Evolutionary conservation across 176 grass and related monocot species (phyloP), one percentile per base, ranked within the genome.

Genomic region (Oryza nivara): DNA sequence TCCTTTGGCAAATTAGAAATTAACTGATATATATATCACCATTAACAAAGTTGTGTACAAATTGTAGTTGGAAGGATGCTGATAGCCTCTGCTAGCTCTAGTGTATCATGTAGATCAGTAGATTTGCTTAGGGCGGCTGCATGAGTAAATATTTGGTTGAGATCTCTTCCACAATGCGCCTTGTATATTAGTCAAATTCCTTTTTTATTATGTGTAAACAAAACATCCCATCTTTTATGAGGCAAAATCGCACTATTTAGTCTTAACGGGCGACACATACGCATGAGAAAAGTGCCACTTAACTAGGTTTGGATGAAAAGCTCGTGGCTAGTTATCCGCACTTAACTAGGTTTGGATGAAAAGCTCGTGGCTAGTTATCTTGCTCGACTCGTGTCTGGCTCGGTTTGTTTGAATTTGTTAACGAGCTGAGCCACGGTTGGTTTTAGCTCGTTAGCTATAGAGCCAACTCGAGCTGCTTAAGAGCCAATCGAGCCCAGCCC

Each of bases 41-140:
- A 23, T 73, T 80, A n/a, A 70, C 11, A 41, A 49, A 72, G 19
- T 22, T 49, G 25, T 85, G 40, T 86, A 72, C 41, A 79, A 65
- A 70, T 70, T 38, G 19, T 83, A 79, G 67, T 48, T 73, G 16
- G 45, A 44, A 77, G 6, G 38, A 51, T 63, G 28, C 45, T 48
- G 35, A 80, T 14, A 68, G 35, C 68, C 22, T 78, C 20, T 78
- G 66, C 30, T 32, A 32, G 30, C 0, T 0, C 77, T 49, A n/a
- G 51, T 9, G 16, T 43, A n/a, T 67, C 51, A 30, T 41, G 30
- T 70, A 30, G 80, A 28, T 81, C n/a, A 23, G 58, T 63, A 23
- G n/a, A 63, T 23, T 8, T 41, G 19, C 16, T 56, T 81, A 56
- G 45, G 14, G 48, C 11, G 43, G 35, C 32, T 1, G 6, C n/a